These are phyloP conservation scores for Neurospora discreta DNA, from an alignment of 495 filamentous ascomycete genomes.

Conservation along the genomic window DNA sequence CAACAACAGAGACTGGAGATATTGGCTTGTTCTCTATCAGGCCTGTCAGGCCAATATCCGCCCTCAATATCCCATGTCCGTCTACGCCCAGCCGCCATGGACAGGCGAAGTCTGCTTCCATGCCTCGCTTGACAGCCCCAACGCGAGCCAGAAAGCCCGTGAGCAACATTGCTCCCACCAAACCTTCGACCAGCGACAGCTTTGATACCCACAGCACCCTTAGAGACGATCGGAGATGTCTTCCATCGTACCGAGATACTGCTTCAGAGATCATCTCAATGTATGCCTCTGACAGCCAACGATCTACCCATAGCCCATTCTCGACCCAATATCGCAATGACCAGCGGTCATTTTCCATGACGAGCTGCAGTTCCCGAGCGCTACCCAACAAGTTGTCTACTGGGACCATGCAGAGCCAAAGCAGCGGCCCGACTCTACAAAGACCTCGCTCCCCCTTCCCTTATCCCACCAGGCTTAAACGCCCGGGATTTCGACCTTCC, in stretches of 20 bases:
- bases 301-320: constrained; percentile 28
- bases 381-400: constrained; percentile 43
- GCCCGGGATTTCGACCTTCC: constrained; percentile 50
- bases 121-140: neutral
- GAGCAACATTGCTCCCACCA: neutral
- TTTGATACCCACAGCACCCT: neutral
- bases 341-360: constrained; percentile 49
- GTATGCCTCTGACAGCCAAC: constrained; percentile 34
- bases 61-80: constrained; percentile 9
- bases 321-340: constrained; percentile 29
- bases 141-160: neutral
- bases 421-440: constrained; percentile 25
- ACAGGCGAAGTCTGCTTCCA: neutral
- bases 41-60: constrained; percentile 32
- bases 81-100: neutral
- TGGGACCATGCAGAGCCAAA: constrained; percentile 37
- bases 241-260: constrained; percentile 32
- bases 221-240: constrained; percentile 20
- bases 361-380: constrained; percentile 38
- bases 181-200: neutral
- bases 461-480: constrained; percentile 53
- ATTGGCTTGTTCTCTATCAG: constrained; percentile 50
- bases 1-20: constrained; percentile 57
- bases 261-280: constrained; percentile 37
- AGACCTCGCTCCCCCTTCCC: constrained; percentile 51